phyloP scores from a whole-genome alignment of 768 basidiomycete genomes.

The Mycena metata region DNA sequence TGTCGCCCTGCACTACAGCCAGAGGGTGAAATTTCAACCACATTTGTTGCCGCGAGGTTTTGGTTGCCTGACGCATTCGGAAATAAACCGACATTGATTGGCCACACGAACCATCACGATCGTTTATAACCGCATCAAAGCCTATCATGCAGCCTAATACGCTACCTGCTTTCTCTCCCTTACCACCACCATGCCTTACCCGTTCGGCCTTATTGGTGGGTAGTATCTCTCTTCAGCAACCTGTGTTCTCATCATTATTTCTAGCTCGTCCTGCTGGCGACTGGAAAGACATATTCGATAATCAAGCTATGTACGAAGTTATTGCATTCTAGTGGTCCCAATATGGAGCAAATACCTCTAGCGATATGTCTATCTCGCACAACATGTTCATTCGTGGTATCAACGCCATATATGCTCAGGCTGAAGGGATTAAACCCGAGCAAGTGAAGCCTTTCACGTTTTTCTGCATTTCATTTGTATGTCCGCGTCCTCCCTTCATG shows the following conservation, averaged over 20 bases:
- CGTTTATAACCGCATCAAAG: too few relatives aligned
- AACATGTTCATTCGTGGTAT: constrained; percentile 49
- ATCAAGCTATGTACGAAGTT: constrained; percentile 44
- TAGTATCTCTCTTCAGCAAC: not conserved
- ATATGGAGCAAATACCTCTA: constrained; percentile 25
- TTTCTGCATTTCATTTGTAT: constrained; percentile 46
- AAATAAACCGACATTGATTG: too few relatives aligned
- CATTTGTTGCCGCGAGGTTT: too few relatives aligned
- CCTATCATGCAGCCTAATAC: too few relatives aligned
- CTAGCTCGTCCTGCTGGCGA: constrained; percentile 44
- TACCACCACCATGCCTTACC: constrained; percentile 32
- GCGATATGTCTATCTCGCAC: constrained; percentile 49
- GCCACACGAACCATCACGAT: too few relatives aligned
- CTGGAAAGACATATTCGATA: constrained; percentile 47
- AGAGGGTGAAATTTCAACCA: too few relatives aligned
- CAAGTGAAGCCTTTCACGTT: constrained; percentile 47
- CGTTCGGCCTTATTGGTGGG: constrained; percentile 23
- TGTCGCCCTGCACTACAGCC: too few relatives aligned
- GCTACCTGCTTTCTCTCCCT: not conserved
- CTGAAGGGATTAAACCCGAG: constrained; percentile 38
- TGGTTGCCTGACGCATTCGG: too few relatives aligned
- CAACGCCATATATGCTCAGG: constrained; percentile 46
- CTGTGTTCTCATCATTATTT: not conserved
- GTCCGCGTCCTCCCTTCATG: constrained; percentile 10
- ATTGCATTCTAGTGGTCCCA: not conserved